Evolutionary conservation across 192 early-diverging fungal genomes (phyloP).

Genomic region (Pilaira anomala): DNA sequence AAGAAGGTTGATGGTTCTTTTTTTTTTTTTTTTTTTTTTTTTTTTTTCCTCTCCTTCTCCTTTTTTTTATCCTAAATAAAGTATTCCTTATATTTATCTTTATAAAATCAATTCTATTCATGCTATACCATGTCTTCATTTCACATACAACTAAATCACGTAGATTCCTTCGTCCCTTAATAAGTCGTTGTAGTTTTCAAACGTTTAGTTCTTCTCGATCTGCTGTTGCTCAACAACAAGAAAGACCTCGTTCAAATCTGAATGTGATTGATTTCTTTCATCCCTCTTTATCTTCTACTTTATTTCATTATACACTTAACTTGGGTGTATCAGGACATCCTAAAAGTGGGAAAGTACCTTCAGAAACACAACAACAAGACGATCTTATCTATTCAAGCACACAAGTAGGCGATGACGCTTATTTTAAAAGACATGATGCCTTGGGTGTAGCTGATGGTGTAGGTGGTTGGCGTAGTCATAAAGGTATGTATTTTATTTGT

Average conservation of each 20-base stretch:
- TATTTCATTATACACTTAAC: slow-evolving; percentile 37
- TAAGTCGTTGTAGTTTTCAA: too few relatives aligned
- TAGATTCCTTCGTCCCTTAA: too few relatives aligned
- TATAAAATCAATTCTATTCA: too few relatives aligned
- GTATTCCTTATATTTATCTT: not conserved
- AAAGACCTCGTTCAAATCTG: slow-evolving; percentile 4
- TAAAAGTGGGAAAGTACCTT: slow-evolving; percentile 37
- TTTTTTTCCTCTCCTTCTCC: not conserved
- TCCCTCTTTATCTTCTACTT: slow-evolving; percentile 35
- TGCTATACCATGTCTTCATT: too few relatives aligned
- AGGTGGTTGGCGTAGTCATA: slow-evolving; percentile 75
- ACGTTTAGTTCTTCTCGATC: not conserved
- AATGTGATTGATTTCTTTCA: slow-evolving; percentile 35
- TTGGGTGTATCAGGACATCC: slow-evolving; percentile 50
- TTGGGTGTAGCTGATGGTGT: slow-evolving; percentile 94
- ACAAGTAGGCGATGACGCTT: slow-evolving; percentile 90
- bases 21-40: too few relatives aligned
- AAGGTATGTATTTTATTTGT: slow-evolving; percentile 9
- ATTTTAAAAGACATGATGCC: slow-evolving; percentile 80
- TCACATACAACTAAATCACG: too few relatives aligned
- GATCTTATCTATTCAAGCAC: slow-evolving; percentile 58
- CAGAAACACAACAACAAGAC: slow-evolving; percentile 17
- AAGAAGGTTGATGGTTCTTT: too few relatives aligned
- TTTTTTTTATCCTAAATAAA: not conserved
- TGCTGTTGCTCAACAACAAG: slow-evolving; percentile 1